These are phyloP conservation scores for Plasmodium reichenowi DNA, from an alignment of 169 alveolate species.

Conservation along the genomic window DNA sequence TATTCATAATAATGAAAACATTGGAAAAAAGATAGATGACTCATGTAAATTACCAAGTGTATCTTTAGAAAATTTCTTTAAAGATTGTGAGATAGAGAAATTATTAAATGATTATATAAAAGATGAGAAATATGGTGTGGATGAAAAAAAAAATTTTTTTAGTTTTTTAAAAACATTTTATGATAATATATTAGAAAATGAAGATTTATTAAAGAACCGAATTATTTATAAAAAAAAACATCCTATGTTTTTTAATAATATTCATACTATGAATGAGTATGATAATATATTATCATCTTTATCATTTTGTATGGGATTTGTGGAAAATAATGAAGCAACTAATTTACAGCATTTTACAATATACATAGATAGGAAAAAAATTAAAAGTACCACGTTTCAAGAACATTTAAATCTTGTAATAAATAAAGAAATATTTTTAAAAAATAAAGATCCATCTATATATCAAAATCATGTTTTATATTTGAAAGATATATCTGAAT, in stretches of 20 bases:
- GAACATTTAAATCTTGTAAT: slow-evolving; percentile 46
- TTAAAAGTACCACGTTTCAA: slow-evolving; percentile 18
- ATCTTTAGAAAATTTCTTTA: slow-evolving; percentile 61
- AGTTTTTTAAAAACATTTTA: slow-evolving; percentile 20
- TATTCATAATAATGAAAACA: too few species aligned
- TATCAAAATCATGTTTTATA: slow-evolving; percentile 22
- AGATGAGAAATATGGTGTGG: slow-evolving; percentile 31
- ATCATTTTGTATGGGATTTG: slow-evolving; percentile 35
- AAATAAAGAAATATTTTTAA: slow-evolving; percentile 52
- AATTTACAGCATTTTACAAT: slow-evolving; percentile 38
- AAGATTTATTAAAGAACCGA: slow-evolving; percentile 39
- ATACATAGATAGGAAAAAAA: slow-evolving; percentile 36
- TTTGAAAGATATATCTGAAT: slow-evolving; percentile 62
- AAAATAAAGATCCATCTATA: slow-evolving; percentile 40
- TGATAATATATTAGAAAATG: slow-evolving; percentile 35
- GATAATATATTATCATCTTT: slow-evolving; percentile 34
- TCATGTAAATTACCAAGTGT: slow-evolving; percentile 62
- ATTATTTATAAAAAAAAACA: slow-evolving; percentile 21
- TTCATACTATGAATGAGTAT: slow-evolving; percentile 20
- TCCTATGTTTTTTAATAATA: slow-evolving; percentile 8
- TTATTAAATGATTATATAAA: slow-evolving; percentile 52
- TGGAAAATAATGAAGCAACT: slow-evolving; percentile 54
- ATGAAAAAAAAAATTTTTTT: slow-evolving; percentile 52
- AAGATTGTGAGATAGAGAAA: slow-evolving; percentile 29
- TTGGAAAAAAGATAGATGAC: background rate